A percentile compares a stretch with the other conserved stretches of the same genome.
These are phyloP conservation scores for Fraxinus xanthoxyloides DNA, from an alignment of 305 asterid genomes.

Conservation along the genomic window DNA sequence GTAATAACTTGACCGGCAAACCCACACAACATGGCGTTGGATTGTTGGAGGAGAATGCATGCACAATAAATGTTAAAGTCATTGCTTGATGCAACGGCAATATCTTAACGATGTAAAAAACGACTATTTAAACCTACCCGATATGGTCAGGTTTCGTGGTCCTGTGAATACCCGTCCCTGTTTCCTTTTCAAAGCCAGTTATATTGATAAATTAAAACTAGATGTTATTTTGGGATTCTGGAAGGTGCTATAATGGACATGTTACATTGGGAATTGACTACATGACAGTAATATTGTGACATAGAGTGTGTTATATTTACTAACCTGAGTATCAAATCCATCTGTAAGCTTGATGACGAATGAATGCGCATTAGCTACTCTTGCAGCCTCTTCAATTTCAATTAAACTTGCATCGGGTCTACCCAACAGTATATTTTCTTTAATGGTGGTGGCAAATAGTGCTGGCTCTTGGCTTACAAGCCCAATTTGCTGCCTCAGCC, in stretches of 20 bases:
- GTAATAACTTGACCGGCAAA: slow-evolving; percentile 27
- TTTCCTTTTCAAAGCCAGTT: background rate
- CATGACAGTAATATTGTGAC: background rate
- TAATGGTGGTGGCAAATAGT: slow-evolving; percentile 81
- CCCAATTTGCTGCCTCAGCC: slow-evolving; percentile 95
- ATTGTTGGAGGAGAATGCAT: slow-evolving; percentile 19
- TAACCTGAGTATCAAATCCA: slow-evolving; percentile 96
- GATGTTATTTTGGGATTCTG: slow-evolving; percentile 6
- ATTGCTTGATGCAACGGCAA: background rate
- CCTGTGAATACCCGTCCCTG: background rate
- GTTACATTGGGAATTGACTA: background rate
- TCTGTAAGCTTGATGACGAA: slow-evolving; percentile 90
- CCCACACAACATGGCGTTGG: slow-evolving; percentile 13
- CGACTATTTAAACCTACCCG: background rate
- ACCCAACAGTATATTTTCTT: slow-evolving; percentile 89
- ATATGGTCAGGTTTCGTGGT: background rate
- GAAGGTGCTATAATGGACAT: slow-evolving; percentile 4
- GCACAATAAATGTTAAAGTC: slow-evolving; percentile 20
- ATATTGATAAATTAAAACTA: background rate
- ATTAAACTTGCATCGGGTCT: slow-evolving; percentile 68
- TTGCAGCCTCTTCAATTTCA: slow-evolving; percentile 91
- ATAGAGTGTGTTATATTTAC: slow-evolving; percentile 5
- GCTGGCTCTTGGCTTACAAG: slow-evolving; percentile 99
- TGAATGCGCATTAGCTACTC: slow-evolving; percentile 95
- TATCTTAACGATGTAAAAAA: background rate